Base-by-base conservation (phyloP, 257 asterid species). In the Linderniella brevidens region DNA sequence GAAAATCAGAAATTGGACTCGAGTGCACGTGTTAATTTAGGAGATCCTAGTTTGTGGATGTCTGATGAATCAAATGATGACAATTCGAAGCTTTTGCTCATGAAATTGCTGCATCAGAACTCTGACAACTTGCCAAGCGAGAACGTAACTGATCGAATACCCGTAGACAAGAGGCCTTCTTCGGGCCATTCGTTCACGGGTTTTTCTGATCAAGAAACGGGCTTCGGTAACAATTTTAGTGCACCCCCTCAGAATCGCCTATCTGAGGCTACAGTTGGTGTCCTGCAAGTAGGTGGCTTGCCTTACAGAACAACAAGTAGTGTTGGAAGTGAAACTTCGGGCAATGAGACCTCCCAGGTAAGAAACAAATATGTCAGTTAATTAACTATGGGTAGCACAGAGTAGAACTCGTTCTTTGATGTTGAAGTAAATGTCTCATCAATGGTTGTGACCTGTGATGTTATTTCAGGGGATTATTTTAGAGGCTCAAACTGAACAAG, bases 1-100 rank as follows among this genome's bases (percentile, higher is more conserved):
- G 96, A 90, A 69, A 66, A 80, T 59, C 92, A 74, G 56, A n/a
- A n/a, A n/a, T 25, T 25, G 32, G 32, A 25, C 32, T 25, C 32
- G 32, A 25, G 6, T 25, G 32, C 32, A 3, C 32, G 6, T 2
- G 32, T 25, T 25, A 68, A 61, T 49, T 16, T 58, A 29, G 96
- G 77, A 61, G 94, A 90, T 67, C 69, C 83, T 46, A 90, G 92
- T 65, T 58, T 84, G 53, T 90, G 98, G 98, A 81, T 85, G 96
- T 81, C 96, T 12, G 84, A 93, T 41, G 94, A 80, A 54, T 54
- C 81, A 9, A 70, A 73, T 64, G 96, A 90, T 59, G 96, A 90
- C 69, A 81, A 72, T 68, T 90, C 98, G 32, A 90, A 85, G 72
- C 86, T 83, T 9, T 72, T 85, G 62, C 92, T 90, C 52, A 78